These are phyloP conservation scores for Fusarium sp. DNA, from an alignment of 2,329 filamentous ascomycete species.

Conservation along the genomic window DNA sequence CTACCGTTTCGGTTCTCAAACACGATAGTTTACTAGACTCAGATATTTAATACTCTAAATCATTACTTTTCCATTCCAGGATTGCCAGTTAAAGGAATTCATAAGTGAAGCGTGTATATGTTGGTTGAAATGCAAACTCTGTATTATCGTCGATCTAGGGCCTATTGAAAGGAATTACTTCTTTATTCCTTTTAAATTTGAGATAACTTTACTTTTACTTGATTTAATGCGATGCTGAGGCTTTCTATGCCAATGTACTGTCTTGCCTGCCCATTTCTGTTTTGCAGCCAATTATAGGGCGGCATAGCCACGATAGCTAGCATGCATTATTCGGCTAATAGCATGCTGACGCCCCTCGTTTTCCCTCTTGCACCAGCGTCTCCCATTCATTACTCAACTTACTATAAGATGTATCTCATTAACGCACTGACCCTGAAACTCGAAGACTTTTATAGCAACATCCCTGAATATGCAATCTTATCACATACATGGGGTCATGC, in stretches of 20 bases:
- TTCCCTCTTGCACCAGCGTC: no score
- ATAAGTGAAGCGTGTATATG: no score
- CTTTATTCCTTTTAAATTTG: no score
- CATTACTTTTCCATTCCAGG: neutral
- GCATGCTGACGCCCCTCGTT: neutral
- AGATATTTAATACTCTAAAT: neutral
- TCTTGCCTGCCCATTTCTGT: no score
- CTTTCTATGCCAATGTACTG: no score
- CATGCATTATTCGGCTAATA: no score
- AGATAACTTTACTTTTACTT: no score
- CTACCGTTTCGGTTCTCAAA: neutral
- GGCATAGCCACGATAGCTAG: neutral
- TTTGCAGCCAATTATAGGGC: neutral
- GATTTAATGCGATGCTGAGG: no score
- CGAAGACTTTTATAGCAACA: slow-evolving; percentile 29
- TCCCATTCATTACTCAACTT: fast-evolving
- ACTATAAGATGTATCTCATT: slow-evolving; percentile 36
- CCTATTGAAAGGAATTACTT: no score
- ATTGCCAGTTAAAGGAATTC: no score
- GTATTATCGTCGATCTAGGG: no score
- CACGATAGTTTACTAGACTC: neutral
- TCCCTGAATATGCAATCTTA: slow-evolving; percentile 39
- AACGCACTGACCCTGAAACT: slow-evolving; percentile 27
- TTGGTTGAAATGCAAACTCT: no score
- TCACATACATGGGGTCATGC: slow-evolving; percentile 39